These are phyloP conservation scores for Mycena rosella DNA, from an alignment of 768 basidiomycete genomes.

Conservation along the genomic window DNA sequence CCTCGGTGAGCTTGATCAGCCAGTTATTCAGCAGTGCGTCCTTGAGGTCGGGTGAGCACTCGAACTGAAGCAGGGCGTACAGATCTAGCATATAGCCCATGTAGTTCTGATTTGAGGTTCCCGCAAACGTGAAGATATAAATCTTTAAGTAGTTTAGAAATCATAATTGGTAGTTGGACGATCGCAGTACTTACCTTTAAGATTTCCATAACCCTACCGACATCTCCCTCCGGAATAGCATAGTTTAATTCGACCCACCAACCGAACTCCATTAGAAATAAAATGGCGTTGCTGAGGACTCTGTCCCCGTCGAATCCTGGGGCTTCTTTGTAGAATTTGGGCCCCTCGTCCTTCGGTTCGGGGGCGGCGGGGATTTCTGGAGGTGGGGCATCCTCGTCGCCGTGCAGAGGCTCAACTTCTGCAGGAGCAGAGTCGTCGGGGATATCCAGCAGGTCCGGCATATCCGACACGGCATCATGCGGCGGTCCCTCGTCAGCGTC, in stretches of 20 bases:
- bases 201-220: conserved; percentile 39
- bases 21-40: background rate
- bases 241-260: conserved; percentile 42
- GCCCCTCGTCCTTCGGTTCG: background rate
- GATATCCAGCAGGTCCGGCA: background rate
- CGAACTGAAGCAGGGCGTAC: conserved; percentile 39
- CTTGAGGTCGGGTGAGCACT: conserved; percentile 38
- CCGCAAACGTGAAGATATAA: background rate
- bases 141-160: background rate
- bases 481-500: too few relatives aligned
- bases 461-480: background rate
- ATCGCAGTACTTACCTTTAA: too few relatives aligned
- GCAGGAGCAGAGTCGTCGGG: background rate
- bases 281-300: too few relatives aligned
- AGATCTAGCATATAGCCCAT: conserved; percentile 42
- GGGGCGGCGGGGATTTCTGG: background rate
- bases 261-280: background rate
- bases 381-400: background rate
- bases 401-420: background rate
- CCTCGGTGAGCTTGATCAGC: background rate
- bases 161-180: too few relatives aligned
- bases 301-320: too few relatives aligned
- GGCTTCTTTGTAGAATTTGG: too few relatives aligned
- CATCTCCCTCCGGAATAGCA: conserved; percentile 46
- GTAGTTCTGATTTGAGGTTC: conserved; percentile 39